A percentile compares a stretch with the other conserved stretches of the same genome.
Conservation (phyloP, 306 rosid species). For the Quillaja saponaria region DNA sequence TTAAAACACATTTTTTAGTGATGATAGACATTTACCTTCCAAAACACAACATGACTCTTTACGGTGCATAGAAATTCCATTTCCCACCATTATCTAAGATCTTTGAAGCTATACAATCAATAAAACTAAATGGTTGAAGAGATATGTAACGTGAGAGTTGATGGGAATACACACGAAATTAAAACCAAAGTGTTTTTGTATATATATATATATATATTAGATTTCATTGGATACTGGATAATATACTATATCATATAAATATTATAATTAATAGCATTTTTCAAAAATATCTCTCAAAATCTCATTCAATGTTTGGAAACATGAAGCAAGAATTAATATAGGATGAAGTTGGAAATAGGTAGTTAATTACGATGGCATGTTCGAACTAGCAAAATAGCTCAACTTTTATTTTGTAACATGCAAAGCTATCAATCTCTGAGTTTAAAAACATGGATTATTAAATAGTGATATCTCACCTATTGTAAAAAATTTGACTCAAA, state of each 20-base stretch:
- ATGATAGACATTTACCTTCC: too few relatives aligned
- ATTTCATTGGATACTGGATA: constrained; percentile 42
- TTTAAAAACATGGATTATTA: constrained; percentile 26
- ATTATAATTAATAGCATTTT: constrained; percentile 25
- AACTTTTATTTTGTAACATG: constrained; percentile 14
- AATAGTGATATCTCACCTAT: constrained; percentile 34
- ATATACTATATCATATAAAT: constrained; percentile 17
- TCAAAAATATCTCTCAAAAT: constrained; percentile 29
- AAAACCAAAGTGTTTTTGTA: too few relatives aligned
- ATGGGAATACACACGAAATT: too few relatives aligned
- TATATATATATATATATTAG: too few relatives aligned
- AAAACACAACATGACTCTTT: too few relatives aligned
- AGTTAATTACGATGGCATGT: constrained; percentile 36
- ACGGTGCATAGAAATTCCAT: too few relatives aligned
- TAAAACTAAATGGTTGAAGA: too few relatives aligned
- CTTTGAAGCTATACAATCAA: too few relatives aligned
- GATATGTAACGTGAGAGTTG: too few relatives aligned
- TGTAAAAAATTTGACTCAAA: constrained; percentile 20
- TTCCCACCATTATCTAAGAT: too few relatives aligned
- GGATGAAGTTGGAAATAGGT: constrained; percentile 29
- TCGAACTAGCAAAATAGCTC: too few relatives aligned
- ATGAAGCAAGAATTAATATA: constrained; percentile 42
- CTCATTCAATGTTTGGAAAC: constrained; percentile 47
- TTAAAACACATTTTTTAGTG: too few relatives aligned
- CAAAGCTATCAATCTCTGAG: constrained; percentile 10